Evolutionary conservation across 768 basidiomycete species (phyloP).

Genomic region (Fistulinella prunicolor): DNA sequence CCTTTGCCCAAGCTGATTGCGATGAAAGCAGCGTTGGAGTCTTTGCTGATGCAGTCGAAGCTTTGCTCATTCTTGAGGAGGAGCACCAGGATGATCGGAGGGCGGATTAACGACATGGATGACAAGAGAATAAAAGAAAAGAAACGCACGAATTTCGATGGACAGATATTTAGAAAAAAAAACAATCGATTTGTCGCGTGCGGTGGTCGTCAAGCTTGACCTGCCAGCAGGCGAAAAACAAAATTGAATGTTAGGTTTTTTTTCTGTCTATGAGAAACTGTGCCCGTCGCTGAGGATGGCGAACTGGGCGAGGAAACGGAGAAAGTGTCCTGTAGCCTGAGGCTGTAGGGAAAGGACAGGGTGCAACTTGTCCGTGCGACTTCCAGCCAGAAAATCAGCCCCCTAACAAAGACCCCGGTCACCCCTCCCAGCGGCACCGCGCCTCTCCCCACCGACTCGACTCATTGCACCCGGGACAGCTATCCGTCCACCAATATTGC

Average conservation of each 20-base stretch:
- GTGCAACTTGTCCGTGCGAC: conserved; percentile 33
- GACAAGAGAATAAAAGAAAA: conserved; percentile 12
- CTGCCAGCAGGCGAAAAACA: conserved; percentile 86
- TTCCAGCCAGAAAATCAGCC: conserved; percentile 31
- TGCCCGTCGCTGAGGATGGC: conserved; percentile 38
- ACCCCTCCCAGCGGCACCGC: conserved; percentile 22
- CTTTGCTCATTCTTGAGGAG: conserved; percentile 90
- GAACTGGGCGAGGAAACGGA: conserved; percentile 27
- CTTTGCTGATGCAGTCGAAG: conserved; percentile 72
- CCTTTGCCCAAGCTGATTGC: conserved; percentile 90
- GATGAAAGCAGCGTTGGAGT: conserved; percentile 68
- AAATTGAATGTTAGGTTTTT: conserved; percentile 43
- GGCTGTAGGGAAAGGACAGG: conserved; percentile 39
- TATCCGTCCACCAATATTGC: no score
- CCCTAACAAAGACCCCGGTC: conserved; percentile 26
- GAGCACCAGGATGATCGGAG: conserved; percentile 9
- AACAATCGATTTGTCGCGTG: conserved; percentile 57
- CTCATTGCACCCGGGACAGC: conserved; percentile 1
- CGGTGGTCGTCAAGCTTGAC: conserved; percentile 83
- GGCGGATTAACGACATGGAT: not conserved
- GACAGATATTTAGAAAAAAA: conserved; percentile 47
- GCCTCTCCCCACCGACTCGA: conserved; percentile 1
- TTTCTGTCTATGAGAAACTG: conserved; percentile 39
- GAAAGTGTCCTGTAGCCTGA: conserved; percentile 35
- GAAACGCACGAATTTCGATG: conserved; percentile 43